These are phyloP conservation scores for Acaromyces ingoldii DNA, from an alignment of 1,284 basidiomycete species.

Conservation along the genomic window DNA sequence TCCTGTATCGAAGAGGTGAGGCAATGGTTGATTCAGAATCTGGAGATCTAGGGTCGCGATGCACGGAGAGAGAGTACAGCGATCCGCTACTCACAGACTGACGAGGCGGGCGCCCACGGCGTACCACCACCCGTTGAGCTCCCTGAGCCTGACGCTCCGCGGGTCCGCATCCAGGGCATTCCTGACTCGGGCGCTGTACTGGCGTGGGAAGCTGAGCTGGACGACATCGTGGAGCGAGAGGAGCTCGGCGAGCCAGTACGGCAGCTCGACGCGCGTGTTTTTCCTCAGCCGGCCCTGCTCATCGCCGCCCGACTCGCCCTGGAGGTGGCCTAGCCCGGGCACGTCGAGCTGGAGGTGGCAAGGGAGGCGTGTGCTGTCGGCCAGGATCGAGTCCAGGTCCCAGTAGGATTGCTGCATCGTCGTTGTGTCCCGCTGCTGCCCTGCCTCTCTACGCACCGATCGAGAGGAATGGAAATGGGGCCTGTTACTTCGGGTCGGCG, in stretches of 20 bases:
- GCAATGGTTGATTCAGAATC: background rate
- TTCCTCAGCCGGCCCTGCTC: background rate
- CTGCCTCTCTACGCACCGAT: too few species aligned
- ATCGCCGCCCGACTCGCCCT: slow-evolving; percentile 3
- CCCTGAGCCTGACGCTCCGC: slow-evolving; percentile 34
- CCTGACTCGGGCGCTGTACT: slow-evolving; percentile 37
- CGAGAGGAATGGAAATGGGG: too few species aligned
- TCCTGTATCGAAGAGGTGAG: slow-evolving; percentile 12
- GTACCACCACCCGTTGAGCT: slow-evolving; percentile 44
- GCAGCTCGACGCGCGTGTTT: slow-evolving; percentile 36
- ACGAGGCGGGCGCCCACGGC: slow-evolving; percentile 41
- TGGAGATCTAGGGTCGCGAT: background rate
- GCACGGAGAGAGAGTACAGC: background rate
- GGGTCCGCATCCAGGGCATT: slow-evolving; percentile 43
- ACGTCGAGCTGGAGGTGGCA: slow-evolving; percentile 44
- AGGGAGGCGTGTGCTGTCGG: slow-evolving; percentile 38
- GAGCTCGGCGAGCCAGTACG: slow-evolving; percentile 47
- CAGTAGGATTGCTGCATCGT: slow-evolving; percentile 49
- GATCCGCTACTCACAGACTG: slow-evolving; percentile 23
- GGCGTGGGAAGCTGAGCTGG: slow-evolving; percentile 39
- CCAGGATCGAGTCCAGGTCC: slow-evolving; percentile 40
- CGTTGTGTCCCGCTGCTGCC: too few species aligned
- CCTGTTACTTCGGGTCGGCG: too few species aligned
- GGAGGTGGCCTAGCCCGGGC: slow-evolving; percentile 45
- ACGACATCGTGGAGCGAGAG: slow-evolving; percentile 43